A percentile compares a stretch with the other conserved stretches of the same genome.
Conservation (phyloP, 2,329 filamentous ascomycete genomes). For the Monosporascus ibericus region DNA sequence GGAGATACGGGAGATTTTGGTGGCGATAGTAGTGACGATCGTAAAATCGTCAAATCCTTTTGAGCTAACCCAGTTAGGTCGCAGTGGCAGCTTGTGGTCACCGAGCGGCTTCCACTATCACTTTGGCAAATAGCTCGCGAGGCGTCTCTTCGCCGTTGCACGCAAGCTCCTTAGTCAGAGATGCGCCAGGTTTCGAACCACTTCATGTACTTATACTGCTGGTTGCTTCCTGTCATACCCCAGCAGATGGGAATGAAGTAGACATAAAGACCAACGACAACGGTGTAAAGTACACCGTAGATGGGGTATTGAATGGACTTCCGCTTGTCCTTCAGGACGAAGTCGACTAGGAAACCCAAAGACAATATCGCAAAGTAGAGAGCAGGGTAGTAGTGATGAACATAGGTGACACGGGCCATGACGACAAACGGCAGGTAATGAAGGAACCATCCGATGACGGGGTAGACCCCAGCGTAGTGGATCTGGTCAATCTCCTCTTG, state of each 20-base stretch:
- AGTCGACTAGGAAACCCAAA: constrained; percentile 84
- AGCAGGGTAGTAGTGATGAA: constrained; percentile 98
- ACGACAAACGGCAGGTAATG: constrained; percentile 94
- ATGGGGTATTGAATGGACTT: constrained; percentile 58
- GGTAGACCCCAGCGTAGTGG: constrained; percentile 89
- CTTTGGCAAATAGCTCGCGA: not conserved
- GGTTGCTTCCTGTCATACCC: constrained; percentile 83
- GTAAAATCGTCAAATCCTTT: too few species aligned
- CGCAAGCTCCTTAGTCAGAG: constrained; percentile 46
- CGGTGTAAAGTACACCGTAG: constrained; percentile 69
- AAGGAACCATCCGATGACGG: constrained; percentile 87
- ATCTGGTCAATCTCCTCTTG: constrained; percentile 83
- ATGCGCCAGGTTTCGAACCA: constrained; percentile 90
- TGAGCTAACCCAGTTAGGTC: constrained; percentile 6
- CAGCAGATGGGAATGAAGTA: constrained; percentile 92
- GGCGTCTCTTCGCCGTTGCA: not conserved
- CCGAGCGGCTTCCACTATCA: not conserved
- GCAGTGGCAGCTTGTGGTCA: not conserved
- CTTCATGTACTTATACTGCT: constrained; percentile 84
- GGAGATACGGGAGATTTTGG: constrained; percentile 8
- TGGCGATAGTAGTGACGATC: not conserved
- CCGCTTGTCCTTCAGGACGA: constrained; percentile 63
- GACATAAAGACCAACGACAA: constrained; percentile 76
- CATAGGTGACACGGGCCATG: constrained; percentile 98
- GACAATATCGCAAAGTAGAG: constrained; percentile 94